Evolutionary conservation across 257 asterid genomes (phyloP).

Genomic region (Primulina tabacum): DNA sequence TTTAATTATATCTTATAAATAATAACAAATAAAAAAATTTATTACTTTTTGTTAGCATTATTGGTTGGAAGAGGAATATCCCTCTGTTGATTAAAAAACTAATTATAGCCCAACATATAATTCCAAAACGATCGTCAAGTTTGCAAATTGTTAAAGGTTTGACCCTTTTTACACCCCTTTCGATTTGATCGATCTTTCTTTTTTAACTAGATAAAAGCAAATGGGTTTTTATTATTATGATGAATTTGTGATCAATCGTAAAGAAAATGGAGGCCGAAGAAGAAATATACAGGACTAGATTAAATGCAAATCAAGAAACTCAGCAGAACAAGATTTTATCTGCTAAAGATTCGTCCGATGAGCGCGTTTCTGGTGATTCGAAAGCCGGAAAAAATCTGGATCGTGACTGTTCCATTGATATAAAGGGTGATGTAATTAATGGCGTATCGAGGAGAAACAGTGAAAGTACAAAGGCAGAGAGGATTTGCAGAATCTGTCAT

Average conservation of each 20-base stretch:
- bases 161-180: not conserved
- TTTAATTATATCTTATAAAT: too few relatives aligned
- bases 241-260: not conserved
- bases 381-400: not conserved
- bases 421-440: not conserved
- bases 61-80: too few relatives aligned
- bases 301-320: not conserved
- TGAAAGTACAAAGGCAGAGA: constrained; percentile 23
- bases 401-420: constrained; percentile 20
- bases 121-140: not conserved
- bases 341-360: not conserved
- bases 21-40: too few relatives aligned
- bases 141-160: not conserved
- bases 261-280: not conserved
- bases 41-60: too few relatives aligned
- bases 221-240: not conserved
- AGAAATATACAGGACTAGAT: not conserved
- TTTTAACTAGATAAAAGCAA: too few relatives aligned
- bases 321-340: not conserved
- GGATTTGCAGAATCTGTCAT: constrained; percentile 55
- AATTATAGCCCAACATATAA: not conserved
- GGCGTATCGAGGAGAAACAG: constrained; percentile 14
- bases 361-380: not conserved
- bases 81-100: not conserved
- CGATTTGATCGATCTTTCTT: not conserved